These are phyloP conservation scores for Lasiosphaeriaceae sp. DNA, from an alignment of 495 filamentous ascomycete species.

Conservation along the genomic window DNA sequence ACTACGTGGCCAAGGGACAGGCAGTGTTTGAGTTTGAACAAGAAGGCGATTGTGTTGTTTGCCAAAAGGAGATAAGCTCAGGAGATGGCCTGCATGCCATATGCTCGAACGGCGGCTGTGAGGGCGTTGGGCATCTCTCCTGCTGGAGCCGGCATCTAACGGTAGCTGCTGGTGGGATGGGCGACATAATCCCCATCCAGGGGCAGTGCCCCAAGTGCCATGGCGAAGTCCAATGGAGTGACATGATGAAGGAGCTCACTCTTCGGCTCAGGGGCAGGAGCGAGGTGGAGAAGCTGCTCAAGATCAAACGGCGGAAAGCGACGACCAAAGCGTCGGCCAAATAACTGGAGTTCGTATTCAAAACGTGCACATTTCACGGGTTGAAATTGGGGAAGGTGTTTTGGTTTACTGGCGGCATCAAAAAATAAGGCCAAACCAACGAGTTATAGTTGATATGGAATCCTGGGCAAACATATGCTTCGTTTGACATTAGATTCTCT, in stretches of 20 bases:
- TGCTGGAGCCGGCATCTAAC: conserved; percentile 69
- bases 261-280: conserved; percentile 64
- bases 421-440: too few relatives aligned
- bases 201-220: conserved; percentile 74
- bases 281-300: conserved; percentile 61
- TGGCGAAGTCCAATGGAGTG: conserved; percentile 60
- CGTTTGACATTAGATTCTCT: too few relatives aligned
- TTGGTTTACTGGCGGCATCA: too few relatives aligned
- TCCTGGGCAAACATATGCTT: too few relatives aligned
- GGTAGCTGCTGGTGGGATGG: conserved; percentile 26
- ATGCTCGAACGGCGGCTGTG: conserved; percentile 65
- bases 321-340: conserved; percentile 14
- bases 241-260: conserved; percentile 77
- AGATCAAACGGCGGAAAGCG: conserved; percentile 41
- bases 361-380: too few relatives aligned
- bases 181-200: conserved; percentile 58
- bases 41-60: conserved; percentile 61
- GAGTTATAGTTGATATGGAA: too few relatives aligned
- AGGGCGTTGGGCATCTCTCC: conserved; percentile 64
- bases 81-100: conserved; percentile 56
- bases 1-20: conserved; percentile 67
- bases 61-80: conserved; percentile 45
- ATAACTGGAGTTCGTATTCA: neutral
- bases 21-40: conserved; percentile 58
- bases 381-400: too few relatives aligned